Conservation (phyloP, 345 rosid genomes). For the Limnanthes douglasii region DNA sequence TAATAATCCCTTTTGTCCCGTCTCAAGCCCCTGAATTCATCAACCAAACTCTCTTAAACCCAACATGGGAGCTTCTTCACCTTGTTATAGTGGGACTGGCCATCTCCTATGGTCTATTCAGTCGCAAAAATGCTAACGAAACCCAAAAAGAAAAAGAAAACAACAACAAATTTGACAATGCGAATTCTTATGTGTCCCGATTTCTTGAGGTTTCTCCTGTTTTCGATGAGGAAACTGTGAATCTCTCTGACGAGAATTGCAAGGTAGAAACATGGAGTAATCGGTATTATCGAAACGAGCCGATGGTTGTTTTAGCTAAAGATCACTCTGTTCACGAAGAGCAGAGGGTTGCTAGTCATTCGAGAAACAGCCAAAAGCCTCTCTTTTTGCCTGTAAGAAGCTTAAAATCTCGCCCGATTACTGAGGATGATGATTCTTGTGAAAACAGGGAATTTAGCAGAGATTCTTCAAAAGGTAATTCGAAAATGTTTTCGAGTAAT, state of each 20-base stretch:
- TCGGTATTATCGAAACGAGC: conserved; percentile 44
- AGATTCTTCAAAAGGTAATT: conserved; percentile 13
- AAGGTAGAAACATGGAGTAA: conserved; percentile 70
- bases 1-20: conserved; percentile 44
- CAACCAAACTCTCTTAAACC: conserved; percentile 37
- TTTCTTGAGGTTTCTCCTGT: conserved; percentile 81
- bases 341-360: conserved; percentile 13
- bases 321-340: conserved; percentile 23
- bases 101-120: conserved; percentile 93
- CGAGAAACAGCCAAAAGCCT: conserved; percentile 40
- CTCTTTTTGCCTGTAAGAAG: conserved; percentile 82
- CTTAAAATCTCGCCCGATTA: conserved; percentile 34
- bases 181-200: conserved; percentile 51
- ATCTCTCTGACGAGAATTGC: conserved; percentile 12
- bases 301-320: conserved; percentile 32
- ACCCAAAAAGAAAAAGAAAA: conserved; percentile 25
- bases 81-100: conserved; percentile 87
- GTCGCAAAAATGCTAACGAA: conserved; percentile 40
- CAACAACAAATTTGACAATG: conserved; percentile 27
- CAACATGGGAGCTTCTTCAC: conserved; percentile 92
- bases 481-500: conserved; percentile 23
- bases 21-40: conserved; percentile 81
- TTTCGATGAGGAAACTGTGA: conserved; percentile 54
- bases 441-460: conserved; percentile 13
- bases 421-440: conserved; percentile 14